Percentiles rank a stretch among this genome's conserved stretches.
phyloP scores from a whole-genome alignment of 306 rosid genomes.

The Medicago arabica region DNA sequence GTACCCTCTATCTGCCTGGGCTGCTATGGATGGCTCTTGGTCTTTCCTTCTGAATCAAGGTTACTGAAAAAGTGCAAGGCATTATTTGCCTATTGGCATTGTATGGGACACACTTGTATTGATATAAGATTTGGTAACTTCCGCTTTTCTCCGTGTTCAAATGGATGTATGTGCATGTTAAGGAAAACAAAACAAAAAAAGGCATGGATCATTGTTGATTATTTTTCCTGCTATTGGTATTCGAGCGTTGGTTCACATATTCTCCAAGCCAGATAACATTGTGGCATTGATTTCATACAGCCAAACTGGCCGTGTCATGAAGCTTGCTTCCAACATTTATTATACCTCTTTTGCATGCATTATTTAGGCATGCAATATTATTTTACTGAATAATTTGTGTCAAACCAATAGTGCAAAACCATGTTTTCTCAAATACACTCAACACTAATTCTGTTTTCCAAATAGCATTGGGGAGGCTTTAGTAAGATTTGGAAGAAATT shows the following conservation, averaged over 20 bases:
- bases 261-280: conserved; percentile 7
- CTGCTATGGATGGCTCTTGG: conserved; percentile 33
- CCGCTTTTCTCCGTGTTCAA: conserved; percentile 5
- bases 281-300: conserved; percentile 12
- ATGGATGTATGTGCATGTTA: conserved; percentile 1
- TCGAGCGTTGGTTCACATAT: neutral
- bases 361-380: neutral
- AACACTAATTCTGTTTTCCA: neutral
- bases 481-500: neutral
- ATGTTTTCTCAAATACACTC: neutral
- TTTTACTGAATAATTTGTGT: neutral
- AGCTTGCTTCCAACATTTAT: neutral
- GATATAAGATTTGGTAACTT: conserved; percentile 14
- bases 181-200: neutral
- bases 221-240: neutral
- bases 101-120: neutral
- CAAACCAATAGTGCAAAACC: conserved; percentile 4
- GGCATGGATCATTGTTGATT: conserved; percentile 2
- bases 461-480: neutral
- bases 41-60: conserved; percentile 9
- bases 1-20: neutral
- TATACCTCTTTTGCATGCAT: neutral
- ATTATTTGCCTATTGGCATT: conserved; percentile 2
- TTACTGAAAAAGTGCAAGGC: conserved; percentile 18
- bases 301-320: neutral